Evolutionary conservation across 2,329 filamentous ascomycete species (phyloP).

Genomic region (Zelopaecilomyces penicillatus): DNA sequence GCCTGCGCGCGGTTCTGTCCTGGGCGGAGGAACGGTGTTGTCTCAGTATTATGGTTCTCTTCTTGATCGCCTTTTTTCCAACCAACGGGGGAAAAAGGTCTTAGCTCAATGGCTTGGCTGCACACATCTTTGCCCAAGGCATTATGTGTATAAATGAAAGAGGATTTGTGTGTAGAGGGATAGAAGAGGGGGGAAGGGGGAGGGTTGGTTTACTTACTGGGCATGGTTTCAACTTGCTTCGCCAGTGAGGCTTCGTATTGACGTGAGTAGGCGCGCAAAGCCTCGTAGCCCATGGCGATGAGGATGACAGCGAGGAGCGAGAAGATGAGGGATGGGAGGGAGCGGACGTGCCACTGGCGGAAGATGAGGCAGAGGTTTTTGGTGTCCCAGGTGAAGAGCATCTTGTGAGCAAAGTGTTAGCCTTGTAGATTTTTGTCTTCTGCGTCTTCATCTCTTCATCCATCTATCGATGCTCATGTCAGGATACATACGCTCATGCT

Average conservation of each 20-base stretch:
- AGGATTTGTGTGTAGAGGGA: background rate
- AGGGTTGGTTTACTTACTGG: conserved; percentile 40
- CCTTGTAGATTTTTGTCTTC: background rate
- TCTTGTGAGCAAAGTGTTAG: conserved; percentile 43
- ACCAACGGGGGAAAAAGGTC: background rate
- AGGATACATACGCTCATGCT: conserved; percentile 68
- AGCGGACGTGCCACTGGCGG: conserved; percentile 76
- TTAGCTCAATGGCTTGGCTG: background rate
- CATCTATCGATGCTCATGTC: background rate
- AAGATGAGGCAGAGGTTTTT: conserved; percentile 95
- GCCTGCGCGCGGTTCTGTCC: conserved; percentile 58
- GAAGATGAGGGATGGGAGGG: conserved; percentile 64
- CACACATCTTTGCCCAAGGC: background rate
- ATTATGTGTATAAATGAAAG: background rate
- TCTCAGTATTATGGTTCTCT: conserved; percentile 49
- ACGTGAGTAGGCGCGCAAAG: conserved; percentile 66
- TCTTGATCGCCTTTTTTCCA: conserved; percentile 4
- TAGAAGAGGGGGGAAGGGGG: background rate
- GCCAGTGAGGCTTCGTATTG: conserved; percentile 61
- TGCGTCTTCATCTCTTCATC: too few relatives aligned
- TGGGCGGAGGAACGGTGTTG: conserved; percentile 57
- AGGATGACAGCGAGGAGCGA: conserved; percentile 77
- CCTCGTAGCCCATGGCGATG: conserved; percentile 88
- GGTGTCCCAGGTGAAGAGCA: conserved; percentile 97
- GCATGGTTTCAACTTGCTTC: conserved; percentile 37